Evolutionary conservation across 305 asterid species (phyloP).

Genomic region (Petunia hybrid): DNA sequence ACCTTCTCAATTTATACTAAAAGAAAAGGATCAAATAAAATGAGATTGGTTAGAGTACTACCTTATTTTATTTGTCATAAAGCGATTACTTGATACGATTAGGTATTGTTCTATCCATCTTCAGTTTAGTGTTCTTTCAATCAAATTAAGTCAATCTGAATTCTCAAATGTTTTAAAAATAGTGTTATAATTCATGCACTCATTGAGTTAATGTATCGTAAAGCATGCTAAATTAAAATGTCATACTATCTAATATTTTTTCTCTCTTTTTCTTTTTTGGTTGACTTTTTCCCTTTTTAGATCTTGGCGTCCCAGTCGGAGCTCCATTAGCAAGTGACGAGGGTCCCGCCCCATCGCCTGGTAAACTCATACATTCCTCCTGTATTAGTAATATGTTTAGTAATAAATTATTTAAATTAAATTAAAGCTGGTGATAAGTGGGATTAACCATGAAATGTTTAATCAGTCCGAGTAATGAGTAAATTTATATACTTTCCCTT

Average conservation of each 20-base stretch:
- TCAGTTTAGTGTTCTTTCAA: no score
- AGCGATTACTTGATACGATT: no score
- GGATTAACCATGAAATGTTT: no score
- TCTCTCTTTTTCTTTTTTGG: background rate
- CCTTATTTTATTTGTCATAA: no score
- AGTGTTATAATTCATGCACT: background rate
- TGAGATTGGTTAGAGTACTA: background rate
- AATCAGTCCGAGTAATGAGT: background rate
- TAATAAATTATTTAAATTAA: background rate
- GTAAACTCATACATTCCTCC: background rate
- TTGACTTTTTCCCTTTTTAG: background rate
- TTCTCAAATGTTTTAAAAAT: no score
- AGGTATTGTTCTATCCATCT: no score
- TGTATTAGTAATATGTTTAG: background rate
- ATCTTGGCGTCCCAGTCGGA: constrained; percentile 30
- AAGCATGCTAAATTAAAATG: background rate
- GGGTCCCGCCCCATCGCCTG: constrained; percentile 25
- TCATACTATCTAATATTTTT: background rate
- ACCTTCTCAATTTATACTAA: background rate
- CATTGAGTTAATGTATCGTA: background rate
- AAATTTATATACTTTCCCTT: background rate
- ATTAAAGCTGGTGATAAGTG: no score
- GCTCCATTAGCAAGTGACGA: constrained; percentile 28
- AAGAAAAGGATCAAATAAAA: no score
- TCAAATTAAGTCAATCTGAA: no score